Evolutionary conservation across 2,329 filamentous ascomycete genomes (phyloP).

Genomic region (Nectriaceae sp.): DNA sequence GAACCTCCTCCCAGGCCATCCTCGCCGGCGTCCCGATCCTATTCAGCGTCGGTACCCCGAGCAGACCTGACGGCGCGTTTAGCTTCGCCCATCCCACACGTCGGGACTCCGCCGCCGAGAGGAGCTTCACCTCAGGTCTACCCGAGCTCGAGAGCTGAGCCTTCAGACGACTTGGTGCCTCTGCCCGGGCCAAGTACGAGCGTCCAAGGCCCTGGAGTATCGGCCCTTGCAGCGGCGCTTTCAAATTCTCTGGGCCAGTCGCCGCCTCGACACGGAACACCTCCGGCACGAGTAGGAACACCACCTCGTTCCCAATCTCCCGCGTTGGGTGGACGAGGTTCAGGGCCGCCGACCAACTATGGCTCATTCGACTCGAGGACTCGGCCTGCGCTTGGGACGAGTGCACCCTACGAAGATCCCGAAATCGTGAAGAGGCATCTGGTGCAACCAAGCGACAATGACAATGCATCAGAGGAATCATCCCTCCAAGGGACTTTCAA

Average conservation of each 20-base stretch:
- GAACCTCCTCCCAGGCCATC: slow-evolving; percentile 44
- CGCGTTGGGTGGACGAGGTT: slow-evolving; percentile 39
- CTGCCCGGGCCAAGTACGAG: slow-evolving; percentile 66
- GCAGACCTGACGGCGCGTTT: slow-evolving; percentile 63
- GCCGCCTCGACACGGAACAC: slow-evolving; percentile 70
- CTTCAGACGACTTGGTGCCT: slow-evolving; percentile 55
- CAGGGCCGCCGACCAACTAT: slow-evolving; percentile 70
- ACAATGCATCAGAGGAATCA: slow-evolving; percentile 48
- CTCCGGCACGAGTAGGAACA: slow-evolving; percentile 60
- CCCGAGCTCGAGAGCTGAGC: slow-evolving; percentile 17
- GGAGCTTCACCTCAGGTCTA: slow-evolving; percentile 34
- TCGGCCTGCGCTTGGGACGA: slow-evolving; percentile 46
- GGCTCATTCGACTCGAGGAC: slow-evolving; percentile 80
- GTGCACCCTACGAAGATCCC: slow-evolving; percentile 77
- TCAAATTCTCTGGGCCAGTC: slow-evolving; percentile 72
- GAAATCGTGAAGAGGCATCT: slow-evolving; percentile 90
- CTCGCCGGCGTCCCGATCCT: slow-evolving; percentile 49
- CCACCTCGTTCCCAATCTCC: slow-evolving; percentile 49
- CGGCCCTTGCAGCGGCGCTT: slow-evolving; percentile 85
- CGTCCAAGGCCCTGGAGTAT: slow-evolving; percentile 76
- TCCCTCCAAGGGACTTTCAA: slow-evolving; percentile 47
- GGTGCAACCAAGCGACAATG: slow-evolving; percentile 64
- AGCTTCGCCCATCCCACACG: slow-evolving; percentile 54
- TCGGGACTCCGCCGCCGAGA: slow-evolving; percentile 40
- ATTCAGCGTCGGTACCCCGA: slow-evolving; percentile 56